Evolutionary conservation across 2,329 filamentous ascomycete species (phyloP), one percentile per base, ranked within the genome.

Genomic region (Colletotrichum camelliae): DNA sequence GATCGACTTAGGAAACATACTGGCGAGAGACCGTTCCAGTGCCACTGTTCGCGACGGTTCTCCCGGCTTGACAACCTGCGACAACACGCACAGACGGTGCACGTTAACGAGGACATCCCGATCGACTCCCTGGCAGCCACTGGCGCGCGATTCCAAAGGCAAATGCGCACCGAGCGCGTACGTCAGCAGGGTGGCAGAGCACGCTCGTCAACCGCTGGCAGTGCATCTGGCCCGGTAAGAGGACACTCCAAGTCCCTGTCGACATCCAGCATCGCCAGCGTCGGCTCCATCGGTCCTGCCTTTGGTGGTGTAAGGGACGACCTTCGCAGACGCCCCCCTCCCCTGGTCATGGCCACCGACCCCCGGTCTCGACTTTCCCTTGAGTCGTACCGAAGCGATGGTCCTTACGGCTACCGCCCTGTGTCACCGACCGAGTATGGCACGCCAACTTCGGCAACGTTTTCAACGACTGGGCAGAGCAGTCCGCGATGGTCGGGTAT

Each of bases 41-140:
- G 97, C 80, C 97, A 98, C 84, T 99, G 97, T 85, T 95, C 94
- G 4, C 92, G 97, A 67, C 92, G 96, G 71, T 99, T 99, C 83
- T 98, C 97, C 12, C 92, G 96, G 65, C 90, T 98, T 61, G 96
- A 99, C 84, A 99, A 99, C 82, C 88, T 99, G 67, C 93, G 97
- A 75, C 97, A 99, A 83, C 97, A 99, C 88, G 97, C 97, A 60
- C 96, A 98, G 84, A 98, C 97, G 0, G 97, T 99, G 1, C 97
- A 99, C 83, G 94, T 98, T 74, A 98, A 98, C 83, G 97, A 98
- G 83, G 96, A 98, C 73, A 99, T 99, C 39, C 97, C 97, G 5
- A 93, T 93, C 55, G 96, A 98, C 83, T 98, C 97, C 2, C 90
- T 98, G 24, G 97, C 97, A 18, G 97, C 96, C 5, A 97, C 95